Base-by-base conservation (phyloP, 352 stramenopile genomes). In the Globisporangium paddicum region DNA sequence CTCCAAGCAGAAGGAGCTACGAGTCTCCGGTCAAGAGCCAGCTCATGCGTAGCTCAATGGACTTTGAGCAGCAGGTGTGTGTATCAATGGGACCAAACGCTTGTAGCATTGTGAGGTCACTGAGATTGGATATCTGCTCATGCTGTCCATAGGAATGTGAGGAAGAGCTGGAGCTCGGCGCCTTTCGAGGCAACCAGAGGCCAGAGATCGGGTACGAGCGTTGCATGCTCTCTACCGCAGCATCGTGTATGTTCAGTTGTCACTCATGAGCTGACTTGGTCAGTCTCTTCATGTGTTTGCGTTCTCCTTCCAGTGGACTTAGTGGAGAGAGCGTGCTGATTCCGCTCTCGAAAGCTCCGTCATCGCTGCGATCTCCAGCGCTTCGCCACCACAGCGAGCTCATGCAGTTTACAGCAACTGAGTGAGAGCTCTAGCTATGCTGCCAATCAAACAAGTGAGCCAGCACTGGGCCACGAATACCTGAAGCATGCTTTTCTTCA, bases 251-350 rank as follows among this genome's bases (percentile, higher is more conserved):
- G 10, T 25, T 25, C 5, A 5, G 9, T 6, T 38, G 16, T 19
- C 23, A n/a, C 8, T 10, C n/a, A 18, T 9, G 10, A 25, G n/a
- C 19, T 51, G n/a, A 44, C 25, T 28, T 3, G 16, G 6, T 16
- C 9, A 3, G 16, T 34, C 35, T n/a, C 19, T 2, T 23, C 23
- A 11, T 54, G 18, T 38, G 13, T 40, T 7, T 47, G 51, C 1
- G 1, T 25, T 11, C 9, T 34, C 7, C 9, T 34, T 3, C 10
- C 34, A 66, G 55, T 7, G 60, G 57, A 1, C 48, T 75, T 2
- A 32, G 34, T 0, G 70, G 55, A 21, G 73, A 83, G 32, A 86
- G 78, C 56, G 55, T 85, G 5, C 37, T 82, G 32, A 70, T 85
- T 18, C 74, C 72, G 41, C 55, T 86, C 23, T 11, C 50, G 13